Evolutionary conservation across 306 rosid genomes (phyloP), one percentile per base, ranked within the genome.

Genomic region (Vicia faba): DNA sequence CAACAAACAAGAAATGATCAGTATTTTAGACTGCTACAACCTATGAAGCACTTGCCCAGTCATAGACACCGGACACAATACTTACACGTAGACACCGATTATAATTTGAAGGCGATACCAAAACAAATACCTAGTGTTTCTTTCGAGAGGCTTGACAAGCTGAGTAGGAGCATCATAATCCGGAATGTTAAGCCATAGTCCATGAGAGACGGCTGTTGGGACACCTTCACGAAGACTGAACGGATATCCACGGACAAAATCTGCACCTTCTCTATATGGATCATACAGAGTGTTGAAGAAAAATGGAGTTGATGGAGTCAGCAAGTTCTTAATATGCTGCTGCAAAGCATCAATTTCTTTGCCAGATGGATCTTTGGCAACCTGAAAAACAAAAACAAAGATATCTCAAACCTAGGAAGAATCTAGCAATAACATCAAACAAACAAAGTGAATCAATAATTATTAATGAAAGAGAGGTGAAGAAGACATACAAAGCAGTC

Each of bases 121-220:
- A 48, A 50, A 41, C 2, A 14, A 45, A 82, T 78, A 84, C 96
- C 95, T 85, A 2, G 75, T 75, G 85, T 90, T 90, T 67, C 92
- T 87, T 78, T 90, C 95, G 0, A 62, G 84, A 66, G 97, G 97
- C 79, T 87, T 90, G 25, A 90, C 96, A 64, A 90, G 96, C 80
- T 90, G 95, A 46, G 96, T 90, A 12, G 92, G 96, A 38, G 95
- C 96, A 87, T 90, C 96, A 69, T 90, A 90, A 41, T 87, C 91
- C 10, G 96, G 95, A 65, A 87, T 75, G 84, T 90, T 90, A 60
- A 90, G 89, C 96, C 96, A 90, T 28, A 90, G 89, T 25, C 96
- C 95, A 28, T 90, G 96, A 65, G 96, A 90, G 16, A 79, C 85
- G 9, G 88, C 95, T 0, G 96, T 90, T 23, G 95, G 96, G 11